These are phyloP conservation scores for Alternaria ethzedia DNA, from an alignment of 2,329 filamentous ascomycete species.

Conservation along the genomic window DNA sequence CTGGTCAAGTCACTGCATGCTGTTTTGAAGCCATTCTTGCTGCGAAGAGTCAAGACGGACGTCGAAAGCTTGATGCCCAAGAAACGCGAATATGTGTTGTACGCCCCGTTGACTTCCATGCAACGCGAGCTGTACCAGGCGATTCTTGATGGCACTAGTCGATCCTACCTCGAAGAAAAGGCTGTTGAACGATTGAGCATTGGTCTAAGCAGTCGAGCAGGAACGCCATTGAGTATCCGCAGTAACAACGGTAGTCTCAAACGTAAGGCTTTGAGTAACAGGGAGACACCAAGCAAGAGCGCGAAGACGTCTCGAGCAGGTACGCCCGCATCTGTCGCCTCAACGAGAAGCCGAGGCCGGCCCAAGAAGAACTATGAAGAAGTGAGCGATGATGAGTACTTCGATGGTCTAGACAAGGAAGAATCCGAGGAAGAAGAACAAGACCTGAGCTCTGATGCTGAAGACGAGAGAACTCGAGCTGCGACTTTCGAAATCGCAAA, in stretches of 20 bases:
- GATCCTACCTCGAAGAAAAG: constrained; percentile 73
- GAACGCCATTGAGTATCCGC: constrained; percentile 55
- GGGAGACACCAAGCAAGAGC: constrained; percentile 69
- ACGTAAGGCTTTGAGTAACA: constrained; percentile 59
- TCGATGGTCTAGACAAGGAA: constrained; percentile 72
- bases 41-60: constrained; percentile 89
- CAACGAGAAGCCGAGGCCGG: constrained; percentile 60
- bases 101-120: constrained; percentile 87
- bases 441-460: constrained; percentile 54
- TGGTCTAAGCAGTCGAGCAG: constrained; percentile 48
- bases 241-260: constrained; percentile 60
- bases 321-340: constrained; percentile 67
- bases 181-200: constrained; percentile 69
- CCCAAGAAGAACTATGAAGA: constrained; percentile 68
- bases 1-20: constrained; percentile 88
- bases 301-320: constrained; percentile 75
- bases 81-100: constrained; percentile 95
- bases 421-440: constrained; percentile 52
- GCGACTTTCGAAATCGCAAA: constrained; percentile 80
- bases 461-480: constrained; percentile 69
- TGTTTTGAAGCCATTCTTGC: constrained; percentile 87
- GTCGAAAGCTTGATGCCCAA: constrained; percentile 91
- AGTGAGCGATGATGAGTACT: constrained; percentile 84
- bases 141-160: constrained; percentile 65
- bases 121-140: constrained; percentile 90